These are phyloP conservation scores for Microglena sp. DNA, from an alignment of 139 green algal species.

Conservation along the genomic window DNA sequence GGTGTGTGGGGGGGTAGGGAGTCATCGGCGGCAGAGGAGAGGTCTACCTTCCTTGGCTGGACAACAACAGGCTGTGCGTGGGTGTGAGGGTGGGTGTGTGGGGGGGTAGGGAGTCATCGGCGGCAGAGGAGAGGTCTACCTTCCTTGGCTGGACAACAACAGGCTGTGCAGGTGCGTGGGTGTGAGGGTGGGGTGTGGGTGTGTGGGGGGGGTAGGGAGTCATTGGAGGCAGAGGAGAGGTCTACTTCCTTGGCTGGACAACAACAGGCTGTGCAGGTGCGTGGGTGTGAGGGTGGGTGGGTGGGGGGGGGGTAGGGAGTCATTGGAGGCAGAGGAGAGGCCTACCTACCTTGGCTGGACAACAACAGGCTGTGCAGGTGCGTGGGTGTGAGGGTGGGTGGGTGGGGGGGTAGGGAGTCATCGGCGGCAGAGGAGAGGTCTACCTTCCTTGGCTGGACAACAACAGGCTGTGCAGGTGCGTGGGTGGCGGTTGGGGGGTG, in stretches of 20 bases:
- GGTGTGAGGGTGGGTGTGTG: too few species aligned
- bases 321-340: slow-evolving; percentile 41
- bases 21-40: not conserved
- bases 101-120: too few species aligned
- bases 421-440: not conserved
- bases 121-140: slow-evolving; percentile 58
- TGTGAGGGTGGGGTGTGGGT: too few species aligned
- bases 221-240: slow-evolving; percentile 52
- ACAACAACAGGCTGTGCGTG: slow-evolving; percentile 65
- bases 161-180: slow-evolving; percentile 52
- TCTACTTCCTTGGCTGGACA: slow-evolving; percentile 77
- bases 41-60: slow-evolving; percentile 71
- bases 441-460: slow-evolving; percentile 75
- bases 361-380: slow-evolving; percentile 62
- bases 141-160: slow-evolving; percentile 85
- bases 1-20: slow-evolving; percentile 1
- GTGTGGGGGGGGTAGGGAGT: too few species aligned
- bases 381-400: not conserved
- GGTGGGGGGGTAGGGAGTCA: not conserved
- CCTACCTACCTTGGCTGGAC: slow-evolving; percentile 82
- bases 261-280: slow-evolving; percentile 66
- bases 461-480: slow-evolving; percentile 67
- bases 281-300: too few species aligned
- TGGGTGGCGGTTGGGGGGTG: too few species aligned
- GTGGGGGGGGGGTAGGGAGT: not conserved